Evolutionary conservation across 2,329 filamentous ascomycete genomes (phyloP).

Genomic region (Alternaria novae-zelandiae): DNA sequence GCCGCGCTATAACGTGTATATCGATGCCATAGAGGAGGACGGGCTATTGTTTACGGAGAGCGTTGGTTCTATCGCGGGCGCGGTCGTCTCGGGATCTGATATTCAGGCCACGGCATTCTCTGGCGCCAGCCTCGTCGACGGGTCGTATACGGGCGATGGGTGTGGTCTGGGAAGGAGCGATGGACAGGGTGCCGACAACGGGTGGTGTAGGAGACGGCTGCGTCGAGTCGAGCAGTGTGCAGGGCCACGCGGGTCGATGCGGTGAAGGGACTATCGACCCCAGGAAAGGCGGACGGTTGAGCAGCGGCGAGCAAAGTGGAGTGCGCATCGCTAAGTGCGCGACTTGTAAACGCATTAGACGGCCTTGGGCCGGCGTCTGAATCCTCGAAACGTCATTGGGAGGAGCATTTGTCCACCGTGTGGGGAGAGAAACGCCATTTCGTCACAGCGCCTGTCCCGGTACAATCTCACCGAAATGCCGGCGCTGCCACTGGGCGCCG

Average conservation of each 20-base stretch:
- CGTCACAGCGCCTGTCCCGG: slow-evolving; percentile 14
- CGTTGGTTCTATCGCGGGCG: slow-evolving; percentile 26
- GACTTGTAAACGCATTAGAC: slow-evolving; percentile 15
- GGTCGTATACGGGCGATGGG: background rate
- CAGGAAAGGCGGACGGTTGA: slow-evolving; percentile 29
- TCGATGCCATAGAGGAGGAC: slow-evolving; percentile 11
- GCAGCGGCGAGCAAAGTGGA: slow-evolving; percentile 22
- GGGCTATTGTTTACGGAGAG: background rate
- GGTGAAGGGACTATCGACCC: slow-evolving; percentile 28
- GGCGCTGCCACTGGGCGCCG: slow-evolving; percentile 6
- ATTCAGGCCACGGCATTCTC: slow-evolving; percentile 32
- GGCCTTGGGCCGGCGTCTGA: slow-evolving; percentile 16
- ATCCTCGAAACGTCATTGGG: slow-evolving; percentile 22
- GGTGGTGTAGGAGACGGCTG: slow-evolving; percentile 8
- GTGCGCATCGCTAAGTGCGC: slow-evolving; percentile 22
- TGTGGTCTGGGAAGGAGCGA: background rate
- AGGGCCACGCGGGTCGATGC: slow-evolving; percentile 12
- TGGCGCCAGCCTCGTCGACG: slow-evolving; percentile 14
- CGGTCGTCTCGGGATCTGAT: slow-evolving; percentile 30
- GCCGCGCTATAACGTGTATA: slow-evolving; percentile 9
- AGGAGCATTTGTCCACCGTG: slow-evolving; percentile 17
- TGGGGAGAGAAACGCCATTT: slow-evolving; percentile 26
- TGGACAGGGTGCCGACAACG: background rate
- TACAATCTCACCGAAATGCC: slow-evolving; percentile 9
- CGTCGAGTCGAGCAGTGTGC: slow-evolving; percentile 1